phyloP scores from a whole-genome alignment of 2,329 filamentous ascomycete genomes.

The Penicillium oxalicum region DNA sequence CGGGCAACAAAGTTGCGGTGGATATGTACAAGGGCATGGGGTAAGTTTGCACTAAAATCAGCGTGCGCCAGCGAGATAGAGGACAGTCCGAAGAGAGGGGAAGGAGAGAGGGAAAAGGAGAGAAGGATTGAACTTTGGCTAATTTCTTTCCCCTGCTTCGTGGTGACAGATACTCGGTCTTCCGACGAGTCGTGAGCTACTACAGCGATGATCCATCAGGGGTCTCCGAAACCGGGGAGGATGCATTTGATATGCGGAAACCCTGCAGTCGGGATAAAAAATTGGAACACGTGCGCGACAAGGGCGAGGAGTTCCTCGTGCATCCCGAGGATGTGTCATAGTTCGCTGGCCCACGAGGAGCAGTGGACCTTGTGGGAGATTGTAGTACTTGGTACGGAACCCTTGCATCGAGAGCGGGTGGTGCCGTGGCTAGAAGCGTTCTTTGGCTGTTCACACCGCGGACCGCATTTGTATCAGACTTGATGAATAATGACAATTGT shows the following conservation, averaged over 20 bases:
- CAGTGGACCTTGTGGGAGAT: not conserved
- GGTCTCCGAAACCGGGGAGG: conserved; percentile 57
- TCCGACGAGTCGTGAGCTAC: conserved; percentile 80
- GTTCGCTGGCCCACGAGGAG: not conserved
- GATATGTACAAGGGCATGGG: conserved; percentile 85
- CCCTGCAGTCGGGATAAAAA: conserved; percentile 74
- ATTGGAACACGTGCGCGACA: conserved; percentile 67
- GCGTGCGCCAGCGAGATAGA: too few relatives aligned
- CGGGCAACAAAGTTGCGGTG: conserved; percentile 81
- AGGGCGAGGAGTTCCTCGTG: conserved; percentile 74
- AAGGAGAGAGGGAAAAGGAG: too few relatives aligned
- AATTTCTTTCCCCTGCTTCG: not conserved
- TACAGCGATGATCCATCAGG: conserved; percentile 78
- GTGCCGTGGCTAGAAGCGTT: too few relatives aligned
- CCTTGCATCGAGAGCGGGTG: too few relatives aligned
- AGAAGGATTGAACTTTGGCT: too few relatives aligned
- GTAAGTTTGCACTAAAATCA: conserved; percentile 36
- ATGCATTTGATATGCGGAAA: conserved; percentile 97
- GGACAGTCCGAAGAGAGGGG: too few relatives aligned
- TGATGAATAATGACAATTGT: too few relatives aligned
- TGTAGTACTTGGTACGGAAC: too few relatives aligned
- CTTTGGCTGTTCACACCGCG: too few relatives aligned
- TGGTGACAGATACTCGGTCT: conserved; percentile 63
- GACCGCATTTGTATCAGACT: too few relatives aligned
- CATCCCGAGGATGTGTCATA: conserved; percentile 72